Percentiles rank a stretch among this genome's conserved stretches.
phyloP scores from a whole-genome alignment of 2,329 filamentous ascomycete species.

The Trichophyton simii region DNA sequence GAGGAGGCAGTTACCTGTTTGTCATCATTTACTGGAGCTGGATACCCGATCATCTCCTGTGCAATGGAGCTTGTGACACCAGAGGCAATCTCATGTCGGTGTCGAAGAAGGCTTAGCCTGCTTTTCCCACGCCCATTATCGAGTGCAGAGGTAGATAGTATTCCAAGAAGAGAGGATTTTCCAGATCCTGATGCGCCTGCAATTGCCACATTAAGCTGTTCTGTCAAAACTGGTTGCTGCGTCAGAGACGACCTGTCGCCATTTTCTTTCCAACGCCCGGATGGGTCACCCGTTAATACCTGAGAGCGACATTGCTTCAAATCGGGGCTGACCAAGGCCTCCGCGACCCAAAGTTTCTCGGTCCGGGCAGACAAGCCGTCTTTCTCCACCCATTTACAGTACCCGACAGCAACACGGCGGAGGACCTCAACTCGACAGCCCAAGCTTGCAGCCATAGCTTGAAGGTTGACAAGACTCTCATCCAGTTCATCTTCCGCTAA shows the following conservation, averaged over 20 bases:
- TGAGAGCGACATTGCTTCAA: conserved; percentile 26
- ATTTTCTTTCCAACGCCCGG: background rate
- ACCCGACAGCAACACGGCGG: conserved; percentile 70
- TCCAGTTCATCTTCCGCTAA: conserved; percentile 82
- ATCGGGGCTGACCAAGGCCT: conserved; percentile 74
- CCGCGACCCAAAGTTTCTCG: conserved; percentile 69
- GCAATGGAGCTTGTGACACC: conserved; percentile 90
- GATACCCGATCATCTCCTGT: conserved; percentile 83
- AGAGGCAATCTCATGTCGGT: conserved; percentile 83
- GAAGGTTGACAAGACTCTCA: conserved; percentile 73
- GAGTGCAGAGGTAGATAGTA: conserved; percentile 70
- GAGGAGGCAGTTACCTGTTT: conserved; percentile 30
- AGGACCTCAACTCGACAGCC: conserved; percentile 75
- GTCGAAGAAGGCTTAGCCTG: conserved; percentile 74
- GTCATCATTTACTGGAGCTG: conserved; percentile 14
- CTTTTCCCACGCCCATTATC: conserved; percentile 91
- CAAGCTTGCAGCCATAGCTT: conserved; percentile 82
- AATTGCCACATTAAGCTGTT: conserved; percentile 61
- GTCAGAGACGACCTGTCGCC: conserved; percentile 6
- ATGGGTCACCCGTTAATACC: conserved; percentile 14
- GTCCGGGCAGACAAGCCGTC: conserved; percentile 10
- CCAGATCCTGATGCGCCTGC: conserved; percentile 83
- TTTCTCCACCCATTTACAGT: conserved; percentile 50
- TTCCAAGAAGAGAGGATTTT: conserved; percentile 83
- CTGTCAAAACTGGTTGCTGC: conserved; percentile 16